Conservation (phyloP, 495 filamentous ascomycete genomes). For the Amphirosellinia nigrospora region DNA sequence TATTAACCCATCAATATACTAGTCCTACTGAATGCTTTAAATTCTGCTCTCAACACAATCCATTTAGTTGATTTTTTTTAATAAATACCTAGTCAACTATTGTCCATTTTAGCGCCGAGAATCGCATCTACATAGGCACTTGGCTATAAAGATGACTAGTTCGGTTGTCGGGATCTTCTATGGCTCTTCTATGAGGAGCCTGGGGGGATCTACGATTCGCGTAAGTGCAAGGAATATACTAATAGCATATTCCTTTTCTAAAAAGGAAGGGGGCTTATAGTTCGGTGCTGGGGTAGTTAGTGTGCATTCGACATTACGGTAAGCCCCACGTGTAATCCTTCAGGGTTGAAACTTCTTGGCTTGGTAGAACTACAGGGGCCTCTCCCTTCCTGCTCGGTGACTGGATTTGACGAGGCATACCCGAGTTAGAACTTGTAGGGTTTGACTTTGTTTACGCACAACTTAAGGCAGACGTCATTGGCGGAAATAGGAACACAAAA, state of each 20-base stretch:
- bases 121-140: not conserved
- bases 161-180: not conserved
- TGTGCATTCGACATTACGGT: not conserved
- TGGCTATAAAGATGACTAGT: not conserved
- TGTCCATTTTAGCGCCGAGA: not conserved
- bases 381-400: not conserved
- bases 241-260: not conserved
- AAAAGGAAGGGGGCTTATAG: not conserved
- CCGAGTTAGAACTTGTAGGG: not conserved
- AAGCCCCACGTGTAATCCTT: not conserved
- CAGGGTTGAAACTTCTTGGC: not conserved
- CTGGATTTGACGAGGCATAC: not conserved
- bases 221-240: not conserved
- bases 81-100: not conserved
- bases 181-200: not conserved
- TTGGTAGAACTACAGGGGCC: not conserved
- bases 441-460: slow-evolving; percentile 1
- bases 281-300: not conserved
- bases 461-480: not conserved
- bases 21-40: not conserved
- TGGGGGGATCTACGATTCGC: not conserved
- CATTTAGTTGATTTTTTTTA: not conserved
- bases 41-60: not conserved
- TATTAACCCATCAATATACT: not conserved
- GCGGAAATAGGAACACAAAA: not conserved